phyloP scores from a whole-genome alignment of 805 yeast genomes.

The Saccharomycopsis sp. region DNA sequence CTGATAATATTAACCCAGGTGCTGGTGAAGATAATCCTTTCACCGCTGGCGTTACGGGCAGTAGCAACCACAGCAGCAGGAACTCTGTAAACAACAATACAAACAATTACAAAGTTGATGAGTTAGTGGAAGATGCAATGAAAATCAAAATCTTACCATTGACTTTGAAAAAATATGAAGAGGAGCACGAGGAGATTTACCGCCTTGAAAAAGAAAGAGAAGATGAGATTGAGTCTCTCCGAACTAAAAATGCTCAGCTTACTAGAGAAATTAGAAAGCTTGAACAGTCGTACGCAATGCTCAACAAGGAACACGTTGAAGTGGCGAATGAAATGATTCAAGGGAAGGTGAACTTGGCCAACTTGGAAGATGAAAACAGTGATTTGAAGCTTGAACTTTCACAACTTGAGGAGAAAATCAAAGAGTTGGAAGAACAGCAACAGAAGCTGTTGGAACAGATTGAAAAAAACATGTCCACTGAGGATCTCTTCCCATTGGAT shows the following conservation, averaged over 20 bases:
- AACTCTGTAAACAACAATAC: conserved; percentile 20
- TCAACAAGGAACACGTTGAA: conserved; percentile 77
- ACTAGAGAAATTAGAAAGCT: conserved; percentile 64
- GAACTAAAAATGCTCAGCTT: conserved; percentile 60
- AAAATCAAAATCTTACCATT: conserved; percentile 64
- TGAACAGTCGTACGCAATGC: conserved; percentile 56
- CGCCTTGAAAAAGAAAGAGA: conserved; percentile 55
- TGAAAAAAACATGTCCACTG: conserved; percentile 3
- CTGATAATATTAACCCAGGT: no score
- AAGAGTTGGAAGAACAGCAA: conserved; percentile 30
- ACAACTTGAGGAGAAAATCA: conserved; percentile 36
- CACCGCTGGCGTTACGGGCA: conserved; percentile 21
- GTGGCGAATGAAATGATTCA: conserved; percentile 83
- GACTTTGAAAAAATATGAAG: conserved; percentile 56
- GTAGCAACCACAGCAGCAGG: neutral
- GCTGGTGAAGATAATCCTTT: conserved; percentile 18
- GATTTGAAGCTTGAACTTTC: conserved; percentile 44
- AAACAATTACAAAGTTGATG: conserved; percentile 52
- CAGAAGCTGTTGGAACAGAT: conserved; percentile 21
- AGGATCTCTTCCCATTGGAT: conserved; percentile 20
- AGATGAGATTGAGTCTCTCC: conserved; percentile 49
- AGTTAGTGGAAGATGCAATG: conserved; percentile 72
- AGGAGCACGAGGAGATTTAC: conserved; percentile 69
- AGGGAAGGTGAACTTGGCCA: conserved; percentile 67
- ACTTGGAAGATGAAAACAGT: conserved; percentile 63